A percentile compares a stretch with the other conserved stretches of the same genome.
phyloP scores from a whole-genome alignment of 305 asterid species.

The Salvia sclarea region DNA sequence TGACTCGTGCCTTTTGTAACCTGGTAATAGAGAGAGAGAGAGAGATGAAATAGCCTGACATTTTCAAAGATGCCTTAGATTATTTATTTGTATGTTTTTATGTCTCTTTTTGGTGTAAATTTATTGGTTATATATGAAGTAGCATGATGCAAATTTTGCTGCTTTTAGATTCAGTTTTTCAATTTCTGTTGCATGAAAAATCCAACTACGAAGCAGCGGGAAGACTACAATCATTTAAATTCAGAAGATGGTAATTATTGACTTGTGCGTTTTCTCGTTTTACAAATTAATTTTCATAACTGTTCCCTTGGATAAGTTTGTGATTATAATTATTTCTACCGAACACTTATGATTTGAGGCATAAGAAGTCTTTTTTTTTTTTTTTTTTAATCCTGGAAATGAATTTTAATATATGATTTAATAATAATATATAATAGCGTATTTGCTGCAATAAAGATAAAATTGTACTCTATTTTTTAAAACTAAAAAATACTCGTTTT shows the following conservation, averaged over 20 bases:
- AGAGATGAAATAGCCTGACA: slow-evolving; percentile 34
- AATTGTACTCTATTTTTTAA: too few species aligned
- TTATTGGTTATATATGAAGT: slow-evolving; percentile 34
- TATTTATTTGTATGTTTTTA: slow-evolving; percentile 19
- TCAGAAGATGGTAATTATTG: background rate
- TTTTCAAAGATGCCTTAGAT: slow-evolving; percentile 35
- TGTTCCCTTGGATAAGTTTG: background rate
- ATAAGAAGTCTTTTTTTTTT: too few species aligned
- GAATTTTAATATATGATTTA: too few species aligned
- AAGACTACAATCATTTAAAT: background rate
- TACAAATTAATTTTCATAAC: background rate
- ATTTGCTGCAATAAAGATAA: too few species aligned
- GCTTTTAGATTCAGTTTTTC: background rate
- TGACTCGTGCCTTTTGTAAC: slow-evolving; percentile 31
- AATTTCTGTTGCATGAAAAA: background rate
- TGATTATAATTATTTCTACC: too few species aligned
- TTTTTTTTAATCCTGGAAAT: too few species aligned
- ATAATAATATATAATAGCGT: too few species aligned
- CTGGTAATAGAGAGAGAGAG: slow-evolving; percentile 33
- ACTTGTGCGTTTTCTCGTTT: background rate
- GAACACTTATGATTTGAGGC: too few species aligned
- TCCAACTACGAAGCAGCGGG: background rate
- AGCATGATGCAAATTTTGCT: slow-evolving; percentile 31
- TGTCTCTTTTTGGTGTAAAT: slow-evolving; percentile 36
- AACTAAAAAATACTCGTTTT: too few species aligned